phyloP scores from a whole-genome alignment of 352 stramenopile genomes.

The Phytophthora pinifolia region DNA sequence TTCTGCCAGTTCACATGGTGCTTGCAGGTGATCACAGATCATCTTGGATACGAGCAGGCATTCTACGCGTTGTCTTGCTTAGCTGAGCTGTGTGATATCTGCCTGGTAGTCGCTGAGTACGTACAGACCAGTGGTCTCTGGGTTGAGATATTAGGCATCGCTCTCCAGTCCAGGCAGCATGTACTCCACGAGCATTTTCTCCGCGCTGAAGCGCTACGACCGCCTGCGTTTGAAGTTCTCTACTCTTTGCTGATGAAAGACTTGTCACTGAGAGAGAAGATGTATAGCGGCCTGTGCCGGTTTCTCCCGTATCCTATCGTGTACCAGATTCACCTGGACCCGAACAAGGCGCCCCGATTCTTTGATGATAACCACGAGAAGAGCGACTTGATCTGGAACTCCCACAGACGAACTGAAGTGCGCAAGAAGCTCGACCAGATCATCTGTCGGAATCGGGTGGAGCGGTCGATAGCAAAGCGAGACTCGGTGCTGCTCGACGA shows the following conservation, averaged over 20 bases:
- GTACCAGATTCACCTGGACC: constrained; percentile 83
- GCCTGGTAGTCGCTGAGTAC: constrained; percentile 73
- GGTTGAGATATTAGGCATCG: constrained; percentile 80
- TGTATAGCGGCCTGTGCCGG: constrained; percentile 69
- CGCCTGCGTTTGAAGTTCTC: constrained; percentile 80
- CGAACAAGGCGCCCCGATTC: constrained; percentile 65
- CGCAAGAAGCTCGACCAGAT: constrained; percentile 75
- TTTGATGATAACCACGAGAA: constrained; percentile 87
- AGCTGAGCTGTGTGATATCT: constrained; percentile 77
- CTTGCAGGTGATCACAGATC: constrained; percentile 80
- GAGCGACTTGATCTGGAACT: constrained; percentile 85
- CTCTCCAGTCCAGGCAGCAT: constrained; percentile 76
- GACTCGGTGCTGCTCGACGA: constrained; percentile 73
- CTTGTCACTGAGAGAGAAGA: constrained; percentile 58
- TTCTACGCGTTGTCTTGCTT: constrained; percentile 78
- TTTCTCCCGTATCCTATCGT: constrained; percentile 84
- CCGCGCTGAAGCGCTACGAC: constrained; percentile 67
- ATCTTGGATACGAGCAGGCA: constrained; percentile 78
- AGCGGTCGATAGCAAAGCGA: constrained; percentile 72
- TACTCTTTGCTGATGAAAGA: constrained; percentile 80
- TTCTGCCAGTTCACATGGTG: constrained; percentile 82
- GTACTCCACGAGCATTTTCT: constrained; percentile 84
- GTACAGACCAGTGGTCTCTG: constrained; percentile 71
- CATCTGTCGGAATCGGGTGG: constrained; percentile 74
- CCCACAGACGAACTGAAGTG: constrained; percentile 69